Conservation (phyloP, 169 alveolate species). For the Plasmodium fragile region DNA sequence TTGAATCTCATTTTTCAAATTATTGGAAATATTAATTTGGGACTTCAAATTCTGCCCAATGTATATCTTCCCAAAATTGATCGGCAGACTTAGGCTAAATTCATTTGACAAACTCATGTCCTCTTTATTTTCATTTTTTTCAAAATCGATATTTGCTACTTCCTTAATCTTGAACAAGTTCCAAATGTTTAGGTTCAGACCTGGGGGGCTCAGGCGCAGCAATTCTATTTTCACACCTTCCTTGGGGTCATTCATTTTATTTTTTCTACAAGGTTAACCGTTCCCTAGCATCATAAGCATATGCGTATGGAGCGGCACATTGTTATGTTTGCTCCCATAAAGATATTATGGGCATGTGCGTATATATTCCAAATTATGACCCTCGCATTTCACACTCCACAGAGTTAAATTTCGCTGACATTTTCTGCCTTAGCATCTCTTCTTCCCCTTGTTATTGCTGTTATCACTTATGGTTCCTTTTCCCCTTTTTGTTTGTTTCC, state of each 20-base stretch:
- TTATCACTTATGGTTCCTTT: not conserved
- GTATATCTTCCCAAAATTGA: conserved; percentile 49
- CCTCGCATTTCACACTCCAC: not conserved
- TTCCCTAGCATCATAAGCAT: conserved; percentile 13
- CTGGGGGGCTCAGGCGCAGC: conserved; percentile 55
- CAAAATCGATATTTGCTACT: conserved; percentile 29
- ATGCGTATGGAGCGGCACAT: not conserved
- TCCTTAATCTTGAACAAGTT: conserved; percentile 45
- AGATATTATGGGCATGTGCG: not conserved
- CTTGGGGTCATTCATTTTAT: conserved; percentile 60
- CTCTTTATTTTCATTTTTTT: conserved; percentile 8
- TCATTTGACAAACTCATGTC: conserved; percentile 49
- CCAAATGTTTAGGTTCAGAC: conserved; percentile 40
- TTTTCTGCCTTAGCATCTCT: not conserved
- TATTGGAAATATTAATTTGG: conserved; percentile 49
- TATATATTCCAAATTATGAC: not conserved
- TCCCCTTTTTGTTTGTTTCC: not conserved
- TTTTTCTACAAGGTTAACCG: not conserved
- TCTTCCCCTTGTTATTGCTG: not conserved
- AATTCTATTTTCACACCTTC: conserved; percentile 61
- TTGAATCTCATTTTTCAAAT: conserved; percentile 56
- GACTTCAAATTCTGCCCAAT: conserved; percentile 40
- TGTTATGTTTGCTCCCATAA: not conserved
- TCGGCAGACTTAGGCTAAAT: conserved; percentile 51
- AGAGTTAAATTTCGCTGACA: not conserved